These are phyloP conservation scores for Penicillium sp. DNA, from an alignment of 2,329 filamentous ascomycete genomes.

Conservation along the genomic window DNA sequence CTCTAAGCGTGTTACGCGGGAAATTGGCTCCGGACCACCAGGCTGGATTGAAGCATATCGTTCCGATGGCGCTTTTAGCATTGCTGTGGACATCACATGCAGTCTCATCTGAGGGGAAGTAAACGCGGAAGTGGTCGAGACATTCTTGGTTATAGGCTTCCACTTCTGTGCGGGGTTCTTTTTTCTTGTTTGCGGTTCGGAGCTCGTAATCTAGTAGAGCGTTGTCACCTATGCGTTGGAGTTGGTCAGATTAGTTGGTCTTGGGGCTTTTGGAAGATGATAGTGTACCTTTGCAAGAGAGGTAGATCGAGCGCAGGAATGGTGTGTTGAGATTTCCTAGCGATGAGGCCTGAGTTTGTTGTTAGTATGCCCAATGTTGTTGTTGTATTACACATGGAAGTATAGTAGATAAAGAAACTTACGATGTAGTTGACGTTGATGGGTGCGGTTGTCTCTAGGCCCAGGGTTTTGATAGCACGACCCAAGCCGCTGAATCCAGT, in stretches of 20 bases:
- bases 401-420: slow-evolving; percentile 25
- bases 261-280: background rate
- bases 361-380: slow-evolving; percentile 1
- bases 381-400: background rate
- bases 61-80: slow-evolving; percentile 58
- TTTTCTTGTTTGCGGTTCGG: slow-evolving; percentile 42
- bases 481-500: slow-evolving; percentile 76
- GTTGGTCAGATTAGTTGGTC: background rate
- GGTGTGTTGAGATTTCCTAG: slow-evolving; percentile 71
- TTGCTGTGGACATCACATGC: slow-evolving; percentile 58
- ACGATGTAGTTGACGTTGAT: slow-evolving; percentile 73
- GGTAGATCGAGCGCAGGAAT: slow-evolving; percentile 61
- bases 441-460: slow-evolving; percentile 54
- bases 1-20: slow-evolving; percentile 67
- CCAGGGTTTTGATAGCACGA: slow-evolving; percentile 62
- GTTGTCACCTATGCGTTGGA: slow-evolving; percentile 42
- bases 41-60: slow-evolving; percentile 72
- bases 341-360: slow-evolving; percentile 64
- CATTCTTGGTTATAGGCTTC: slow-evolving; percentile 36
- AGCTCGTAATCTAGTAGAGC: slow-evolving; percentile 45
- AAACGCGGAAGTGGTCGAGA: slow-evolving; percentile 64
- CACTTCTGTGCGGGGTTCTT: slow-evolving; percentile 26
- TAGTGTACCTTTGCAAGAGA: slow-evolving; percentile 54
- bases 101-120: slow-evolving; percentile 75
- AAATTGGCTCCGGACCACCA: slow-evolving; percentile 72